Base-by-base conservation (phyloP, 768 basidiomycete genomes). In the Pleurotus giganteus region DNA sequence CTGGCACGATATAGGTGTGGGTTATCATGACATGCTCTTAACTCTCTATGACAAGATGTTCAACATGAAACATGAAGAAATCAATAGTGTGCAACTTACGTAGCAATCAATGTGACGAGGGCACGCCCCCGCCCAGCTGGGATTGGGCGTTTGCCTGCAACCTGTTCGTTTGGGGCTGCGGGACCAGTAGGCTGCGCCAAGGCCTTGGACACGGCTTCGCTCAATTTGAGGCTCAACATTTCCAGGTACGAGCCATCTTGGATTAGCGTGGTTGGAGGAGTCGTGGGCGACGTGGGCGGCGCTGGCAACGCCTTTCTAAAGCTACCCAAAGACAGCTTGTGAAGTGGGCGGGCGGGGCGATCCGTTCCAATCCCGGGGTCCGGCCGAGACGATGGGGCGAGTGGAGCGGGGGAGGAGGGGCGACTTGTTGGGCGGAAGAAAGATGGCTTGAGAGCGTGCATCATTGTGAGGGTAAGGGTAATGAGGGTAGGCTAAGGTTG, bases 161-260 rank as follows among this genome's bases (percentile, higher is more conserved):
- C 66, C 36, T 76, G 67, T 57, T 90, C 89, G 53, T 67, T 69
- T 9, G 75, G 67, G 44, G 69, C 60, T 15, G 77, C 76, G 19
- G 84, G 74, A 24, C 84, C 83, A 2, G 75, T 63, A 12, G 89
- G 86, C 60, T 86, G 86, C 19, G 80, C 75, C 47, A 92, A 74
- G 2, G 89, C 85, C 69, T 81, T 89, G 53, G 88, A 87, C 12
- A 90, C 88, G 0, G 87, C 89, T 68, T 93, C 91, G 63, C 86
- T 90, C 42, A 93, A 74, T 65, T 87, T 90, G 53, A 91, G 74
- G 60, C 85, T 78, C 42, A 92, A 80, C 55, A 84, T 81, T 65
- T 91, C 86, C 51, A 91, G 75, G 69, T 91, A 92, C 11, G 88
- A 88, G 54, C 86, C 88, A 67, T 91, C 89, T 60, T 89, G 89